A percentile compares a stretch with the other conserved stretches of the same genome.
These are phyloP conservation scores for Malassezia psittaci DNA, from an alignment of 1,284 basidiomycete species.

Conservation along the genomic window DNA sequence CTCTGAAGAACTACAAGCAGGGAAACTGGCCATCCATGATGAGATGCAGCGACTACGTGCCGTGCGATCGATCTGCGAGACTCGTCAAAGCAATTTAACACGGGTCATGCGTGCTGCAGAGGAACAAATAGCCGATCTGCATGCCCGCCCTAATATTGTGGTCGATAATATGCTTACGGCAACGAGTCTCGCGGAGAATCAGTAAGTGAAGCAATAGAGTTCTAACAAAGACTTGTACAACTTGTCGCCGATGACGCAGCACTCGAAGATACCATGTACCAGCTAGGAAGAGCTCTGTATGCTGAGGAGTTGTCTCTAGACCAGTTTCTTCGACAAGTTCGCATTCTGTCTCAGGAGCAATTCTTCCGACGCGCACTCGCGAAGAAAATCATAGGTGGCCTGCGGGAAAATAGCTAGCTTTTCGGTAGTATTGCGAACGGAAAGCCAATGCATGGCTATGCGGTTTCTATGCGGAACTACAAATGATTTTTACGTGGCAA, in stretches of 20 bases:
- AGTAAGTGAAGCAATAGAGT: constrained; percentile 10
- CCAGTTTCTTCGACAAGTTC: constrained; percentile 41
- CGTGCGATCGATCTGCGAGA: constrained; percentile 80
- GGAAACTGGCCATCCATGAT: constrained; percentile 82
- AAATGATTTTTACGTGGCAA: too few species aligned
- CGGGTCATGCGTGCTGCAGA: constrained; percentile 60
- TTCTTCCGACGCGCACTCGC: constrained; percentile 42
- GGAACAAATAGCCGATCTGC: constrained; percentile 57
- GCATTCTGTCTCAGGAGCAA: constrained; percentile 41
- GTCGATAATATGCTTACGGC: constrained; percentile 32
- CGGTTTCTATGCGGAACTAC: too few species aligned
- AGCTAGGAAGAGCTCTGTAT: constrained; percentile 85
- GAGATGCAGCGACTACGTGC: constrained; percentile 90
- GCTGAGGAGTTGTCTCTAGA: constrained; percentile 54
- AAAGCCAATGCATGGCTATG: too few species aligned
- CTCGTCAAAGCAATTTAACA: constrained; percentile 61
- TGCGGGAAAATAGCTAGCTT: too few species aligned
- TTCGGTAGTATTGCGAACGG: too few species aligned
- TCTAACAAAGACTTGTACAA: constrained; percentile 57
- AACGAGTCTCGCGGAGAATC: constrained; percentile 41
- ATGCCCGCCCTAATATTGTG: constrained; percentile 22
- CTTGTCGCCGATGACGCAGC: constrained; percentile 96
- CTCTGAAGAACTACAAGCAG: constrained; percentile 70
- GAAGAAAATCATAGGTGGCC: constrained; percentile 24
- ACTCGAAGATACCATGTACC: constrained; percentile 95